Conservation (phyloP, 257 asterid genomes). For the Scutellaria barbata region DNA sequence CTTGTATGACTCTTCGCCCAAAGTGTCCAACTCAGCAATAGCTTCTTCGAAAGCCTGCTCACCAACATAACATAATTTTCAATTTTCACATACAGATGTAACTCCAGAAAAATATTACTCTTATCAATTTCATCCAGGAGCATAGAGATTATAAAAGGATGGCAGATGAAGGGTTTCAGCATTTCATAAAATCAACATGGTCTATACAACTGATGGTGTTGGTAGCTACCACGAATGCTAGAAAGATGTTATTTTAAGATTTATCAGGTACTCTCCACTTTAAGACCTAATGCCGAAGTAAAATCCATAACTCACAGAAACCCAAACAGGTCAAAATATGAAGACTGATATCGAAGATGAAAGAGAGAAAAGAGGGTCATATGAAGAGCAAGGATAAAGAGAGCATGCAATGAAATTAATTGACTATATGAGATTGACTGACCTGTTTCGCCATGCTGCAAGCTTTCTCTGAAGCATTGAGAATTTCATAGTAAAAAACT, state of each 20-base stretch:
- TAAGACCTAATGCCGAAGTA: neutral
- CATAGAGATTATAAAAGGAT: neutral
- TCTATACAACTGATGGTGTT: neutral
- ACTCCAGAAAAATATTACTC: neutral
- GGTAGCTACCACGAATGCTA: neutral
- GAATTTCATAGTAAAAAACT: constrained; percentile 69
- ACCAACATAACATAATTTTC: constrained; percentile 6
- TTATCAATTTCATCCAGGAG: neutral
- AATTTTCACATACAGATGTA: neutral
- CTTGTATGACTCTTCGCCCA: constrained; percentile 70
- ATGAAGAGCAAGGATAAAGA: neutral
- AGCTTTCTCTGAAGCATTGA: constrained; percentile 66
- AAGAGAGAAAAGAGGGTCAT: constrained; percentile 2
- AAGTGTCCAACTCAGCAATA: constrained; percentile 66
- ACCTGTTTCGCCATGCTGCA: constrained; percentile 80
- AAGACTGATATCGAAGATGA: neutral
- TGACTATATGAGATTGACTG: constrained; percentile 4
- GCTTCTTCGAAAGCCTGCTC: constrained; percentile 73
- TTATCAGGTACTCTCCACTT: neutral
- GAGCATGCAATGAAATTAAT: neutral
- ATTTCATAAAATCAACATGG: neutral
- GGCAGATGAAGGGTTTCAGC: neutral
- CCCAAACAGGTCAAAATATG: neutral
- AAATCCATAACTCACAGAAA: neutral
- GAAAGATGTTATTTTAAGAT: neutral